phyloP scores from a whole-genome alignment of 2,329 filamentous ascomycete species.

The Leptographium procerum region DNA sequence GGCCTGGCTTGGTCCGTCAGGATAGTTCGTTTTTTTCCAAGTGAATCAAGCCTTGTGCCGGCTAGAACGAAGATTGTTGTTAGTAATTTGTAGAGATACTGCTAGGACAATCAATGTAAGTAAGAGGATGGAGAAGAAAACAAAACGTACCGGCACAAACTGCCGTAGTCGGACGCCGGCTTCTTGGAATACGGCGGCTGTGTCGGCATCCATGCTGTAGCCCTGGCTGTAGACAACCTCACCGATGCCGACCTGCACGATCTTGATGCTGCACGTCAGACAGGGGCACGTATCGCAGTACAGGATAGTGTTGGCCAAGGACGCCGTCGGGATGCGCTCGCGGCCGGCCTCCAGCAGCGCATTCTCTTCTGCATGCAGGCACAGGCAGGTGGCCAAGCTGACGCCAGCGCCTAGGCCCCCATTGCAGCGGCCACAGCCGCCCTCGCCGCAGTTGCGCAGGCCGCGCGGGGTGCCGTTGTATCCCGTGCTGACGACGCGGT shows the following conservation, averaged over 20 bases:
- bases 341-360: slow-evolving; percentile 87
- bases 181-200: slow-evolving; percentile 69
- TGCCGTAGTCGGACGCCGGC: slow-evolving; percentile 79
- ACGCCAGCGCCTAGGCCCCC: slow-evolving; percentile 56
- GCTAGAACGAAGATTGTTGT: slow-evolving; percentile 27
- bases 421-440: slow-evolving; percentile 85
- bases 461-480: slow-evolving; percentile 97
- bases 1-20: neutral
- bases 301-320: slow-evolving; percentile 62
- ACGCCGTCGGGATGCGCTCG: slow-evolving; percentile 54
- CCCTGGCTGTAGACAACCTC: slow-evolving; percentile 92
- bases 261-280: slow-evolving; percentile 96
- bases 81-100: neutral
- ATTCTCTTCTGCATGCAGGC: slow-evolving; percentile 97
- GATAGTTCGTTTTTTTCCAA: slow-evolving; percentile 40
- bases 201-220: slow-evolving; percentile 87
- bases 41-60: slow-evolving; percentile 53
- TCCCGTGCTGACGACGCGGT: slow-evolving; percentile 83
- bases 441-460: slow-evolving; percentile 81
- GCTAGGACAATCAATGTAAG: no score
- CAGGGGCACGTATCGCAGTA: slow-evolving; percentile 98
- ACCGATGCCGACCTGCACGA: slow-evolving; percentile 87
- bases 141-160: slow-evolving; percentile 65
- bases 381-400: slow-evolving; percentile 76
- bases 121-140: slow-evolving; percentile 3